phyloP scores from a whole-genome alignment of 2,329 filamentous ascomycete species.

The Polychaeton citri region DNA sequence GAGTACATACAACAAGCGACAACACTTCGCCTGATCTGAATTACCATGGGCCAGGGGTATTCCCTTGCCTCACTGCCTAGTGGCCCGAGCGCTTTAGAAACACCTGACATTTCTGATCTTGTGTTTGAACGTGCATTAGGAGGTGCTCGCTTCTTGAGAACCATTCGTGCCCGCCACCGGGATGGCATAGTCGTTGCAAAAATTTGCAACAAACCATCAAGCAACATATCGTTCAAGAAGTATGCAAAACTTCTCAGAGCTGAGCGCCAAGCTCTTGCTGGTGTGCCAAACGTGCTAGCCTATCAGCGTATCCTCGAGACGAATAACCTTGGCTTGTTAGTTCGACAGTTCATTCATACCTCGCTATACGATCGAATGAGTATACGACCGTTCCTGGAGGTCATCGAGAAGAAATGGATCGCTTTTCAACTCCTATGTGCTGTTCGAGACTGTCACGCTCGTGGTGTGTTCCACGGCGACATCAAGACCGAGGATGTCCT shows the following conservation, averaged over 20 bases:
- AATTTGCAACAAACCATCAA: conserved; percentile 72
- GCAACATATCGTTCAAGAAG: conserved; percentile 62
- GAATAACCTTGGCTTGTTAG: conserved; percentile 78
- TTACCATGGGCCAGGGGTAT: conserved; percentile 87
- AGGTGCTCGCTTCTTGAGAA: conserved; percentile 91
- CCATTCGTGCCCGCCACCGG: conserved; percentile 76
- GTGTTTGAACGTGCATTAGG: conserved; percentile 87
- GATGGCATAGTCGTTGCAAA: conserved; percentile 90
- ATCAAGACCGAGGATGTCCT: conserved; percentile 97
- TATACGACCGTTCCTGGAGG: conserved; percentile 88
- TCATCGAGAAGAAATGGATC: conserved; percentile 98
- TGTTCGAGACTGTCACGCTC: conserved; percentile 77
- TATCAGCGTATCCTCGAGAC: conserved; percentile 91
- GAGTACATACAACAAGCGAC: too few relatives aligned
- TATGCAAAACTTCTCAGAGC: conserved; percentile 73
- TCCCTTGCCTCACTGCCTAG: conserved; percentile 84
- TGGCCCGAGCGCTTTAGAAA: conserved; percentile 84
- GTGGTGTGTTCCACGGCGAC: conserved; percentile 87
- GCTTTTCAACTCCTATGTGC: conserved; percentile 90
- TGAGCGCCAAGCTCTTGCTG: conserved; percentile 64
- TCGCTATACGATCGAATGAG: conserved; percentile 95
- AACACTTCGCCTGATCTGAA: too few relatives aligned
- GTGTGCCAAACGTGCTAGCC: conserved; percentile 79
- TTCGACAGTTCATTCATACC: conserved; percentile 90
- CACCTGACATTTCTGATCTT: conserved; percentile 80